These are phyloP conservation scores for Hyphopichia homilentoma DNA, from an alignment of 805 yeast species.

Conservation along the genomic window DNA sequence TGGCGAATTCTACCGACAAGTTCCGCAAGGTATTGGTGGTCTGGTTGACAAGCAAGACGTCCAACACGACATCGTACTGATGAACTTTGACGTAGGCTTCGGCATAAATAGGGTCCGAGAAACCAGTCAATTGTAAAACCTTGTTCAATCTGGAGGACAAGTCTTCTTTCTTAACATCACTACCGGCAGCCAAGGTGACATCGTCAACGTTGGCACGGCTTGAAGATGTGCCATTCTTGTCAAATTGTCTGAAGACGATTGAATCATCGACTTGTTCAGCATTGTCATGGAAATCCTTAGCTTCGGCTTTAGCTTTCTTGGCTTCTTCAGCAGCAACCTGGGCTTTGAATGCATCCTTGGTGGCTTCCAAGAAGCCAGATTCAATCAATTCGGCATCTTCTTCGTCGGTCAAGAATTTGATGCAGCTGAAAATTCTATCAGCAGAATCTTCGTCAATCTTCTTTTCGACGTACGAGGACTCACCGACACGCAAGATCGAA, in stretches of 20 bases:
- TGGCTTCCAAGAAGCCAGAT: constrained; percentile 78
- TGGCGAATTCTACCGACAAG: constrained; percentile 90
- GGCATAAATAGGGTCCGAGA: constrained; percentile 95
- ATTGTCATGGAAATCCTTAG: constrained; percentile 54
- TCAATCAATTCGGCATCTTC: constrained; percentile 50
- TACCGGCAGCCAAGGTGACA: constrained; percentile 47
- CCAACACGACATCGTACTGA: constrained; percentile 93
- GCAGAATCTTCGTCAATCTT: constrained; percentile 93
- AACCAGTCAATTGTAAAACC: constrained; percentile 94
- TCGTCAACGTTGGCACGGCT: constrained; percentile 47
- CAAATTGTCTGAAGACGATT: constrained; percentile 74
- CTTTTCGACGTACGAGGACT: constrained; percentile 62
- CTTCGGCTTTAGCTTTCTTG: constrained; percentile 53
- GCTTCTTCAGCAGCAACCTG: constrained; percentile 62
- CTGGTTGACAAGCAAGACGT: constrained; percentile 91
- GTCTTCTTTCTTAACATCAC: constrained; percentile 50
- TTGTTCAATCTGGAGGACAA: constrained; percentile 78
- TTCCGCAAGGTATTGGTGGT: constrained; percentile 88
- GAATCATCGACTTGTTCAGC: constrained; percentile 79
- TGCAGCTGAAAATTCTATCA: constrained; percentile 89
- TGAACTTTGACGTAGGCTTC: constrained; percentile 96
- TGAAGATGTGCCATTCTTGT: constrained; percentile 34
- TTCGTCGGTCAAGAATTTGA: constrained; percentile 72
- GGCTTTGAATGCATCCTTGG: constrained; percentile 75
- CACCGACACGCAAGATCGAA: constrained; percentile 84